Evolutionary conservation across 140 eudicot genomes (phyloP).

Genomic region (Senecio squalidus): DNA sequence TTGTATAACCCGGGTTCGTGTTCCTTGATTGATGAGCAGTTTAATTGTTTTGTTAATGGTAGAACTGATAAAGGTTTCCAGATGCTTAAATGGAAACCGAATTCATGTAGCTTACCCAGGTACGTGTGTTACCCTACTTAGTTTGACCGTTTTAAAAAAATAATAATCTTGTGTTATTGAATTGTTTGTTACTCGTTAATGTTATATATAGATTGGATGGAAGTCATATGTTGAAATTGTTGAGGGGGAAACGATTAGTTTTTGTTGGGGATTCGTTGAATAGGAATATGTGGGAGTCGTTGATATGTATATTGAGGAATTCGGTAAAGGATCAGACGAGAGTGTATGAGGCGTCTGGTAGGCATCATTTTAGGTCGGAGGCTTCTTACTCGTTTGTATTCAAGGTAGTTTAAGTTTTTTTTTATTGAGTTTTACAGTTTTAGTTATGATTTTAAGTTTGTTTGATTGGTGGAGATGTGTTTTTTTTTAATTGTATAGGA

Average conservation of each 20-base stretch:
- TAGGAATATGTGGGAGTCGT: constrained; percentile 96
- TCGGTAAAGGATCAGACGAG: constrained; percentile 59
- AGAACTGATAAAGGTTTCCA: constrained; percentile 75
- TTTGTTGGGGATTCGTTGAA: constrained; percentile 93
- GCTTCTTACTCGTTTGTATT: constrained; percentile 77
- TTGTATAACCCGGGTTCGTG: constrained; percentile 86
- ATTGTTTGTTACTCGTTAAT: neutral
- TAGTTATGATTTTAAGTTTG: neutral
- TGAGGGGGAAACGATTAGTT: constrained; percentile 72
- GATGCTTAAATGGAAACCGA: constrained; percentile 82
- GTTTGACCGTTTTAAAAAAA: neutral
- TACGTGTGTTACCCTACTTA: constrained; percentile 12
- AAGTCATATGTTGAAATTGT: constrained; percentile 61
- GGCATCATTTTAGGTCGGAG: constrained; percentile 57
- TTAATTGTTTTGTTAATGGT: constrained; percentile 70
- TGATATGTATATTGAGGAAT: constrained; percentile 65
- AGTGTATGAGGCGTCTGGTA: constrained; percentile 74
- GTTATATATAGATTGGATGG: constrained; percentile 50
- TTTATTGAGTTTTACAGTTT: neutral
- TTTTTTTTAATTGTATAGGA: constrained; percentile 37
- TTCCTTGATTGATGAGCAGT: constrained; percentile 72
- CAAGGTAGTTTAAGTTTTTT: constrained; percentile 52
- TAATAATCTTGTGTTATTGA: neutral
- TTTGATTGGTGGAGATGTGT: neutral
- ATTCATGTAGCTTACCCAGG: constrained; percentile 81